Evolutionary conservation across 2,329 filamentous ascomycete species (phyloP).

Genomic region (Trichoderma polysporum): DNA sequence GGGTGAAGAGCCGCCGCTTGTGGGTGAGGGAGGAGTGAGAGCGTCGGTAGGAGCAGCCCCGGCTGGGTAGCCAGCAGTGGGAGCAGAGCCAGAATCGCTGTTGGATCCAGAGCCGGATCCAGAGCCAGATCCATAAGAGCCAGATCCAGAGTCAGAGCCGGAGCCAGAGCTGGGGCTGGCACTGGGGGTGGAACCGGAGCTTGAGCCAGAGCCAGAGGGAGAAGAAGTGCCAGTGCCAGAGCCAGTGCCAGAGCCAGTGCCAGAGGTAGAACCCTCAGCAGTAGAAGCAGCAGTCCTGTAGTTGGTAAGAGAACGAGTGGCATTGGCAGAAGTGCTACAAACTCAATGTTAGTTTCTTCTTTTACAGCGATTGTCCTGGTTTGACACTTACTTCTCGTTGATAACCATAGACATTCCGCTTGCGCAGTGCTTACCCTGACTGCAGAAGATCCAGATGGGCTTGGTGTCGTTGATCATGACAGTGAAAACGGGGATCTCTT

Average conservation of each 20-base stretch:
- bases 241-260: slow-evolving; percentile 12
- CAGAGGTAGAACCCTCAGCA: slow-evolving; percentile 10
- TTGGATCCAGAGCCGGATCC: background rate
- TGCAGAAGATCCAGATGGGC: slow-evolving; percentile 79
- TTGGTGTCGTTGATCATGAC: slow-evolving; percentile 66
- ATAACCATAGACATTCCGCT: slow-evolving; percentile 73
- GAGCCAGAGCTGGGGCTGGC: background rate
- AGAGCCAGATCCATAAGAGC: background rate
- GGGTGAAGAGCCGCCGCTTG: slow-evolving; percentile 26
- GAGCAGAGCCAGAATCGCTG: slow-evolving; percentile 13
- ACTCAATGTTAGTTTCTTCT: background rate
- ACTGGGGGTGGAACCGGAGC: background rate
- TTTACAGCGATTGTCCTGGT: slow-evolving; percentile 4
- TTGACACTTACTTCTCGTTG: slow-evolving; percentile 66
- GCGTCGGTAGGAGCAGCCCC: slow-evolving; percentile 22
- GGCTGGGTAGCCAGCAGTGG: slow-evolving; percentile 24
- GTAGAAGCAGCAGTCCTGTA: slow-evolving; percentile 45
- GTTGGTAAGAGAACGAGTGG: slow-evolving; percentile 49
- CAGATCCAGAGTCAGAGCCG: background rate
- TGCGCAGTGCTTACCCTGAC: slow-evolving; percentile 72
- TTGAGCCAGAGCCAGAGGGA: slow-evolving; percentile 13
- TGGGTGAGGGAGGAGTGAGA: slow-evolving; percentile 11
- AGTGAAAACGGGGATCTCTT: slow-evolving; percentile 66
- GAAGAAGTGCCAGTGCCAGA: background rate
- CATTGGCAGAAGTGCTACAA: slow-evolving; percentile 49